Base-by-base conservation (phyloP, 768 basidiomycete species). In the Boletus tylopilopsis region DNA sequence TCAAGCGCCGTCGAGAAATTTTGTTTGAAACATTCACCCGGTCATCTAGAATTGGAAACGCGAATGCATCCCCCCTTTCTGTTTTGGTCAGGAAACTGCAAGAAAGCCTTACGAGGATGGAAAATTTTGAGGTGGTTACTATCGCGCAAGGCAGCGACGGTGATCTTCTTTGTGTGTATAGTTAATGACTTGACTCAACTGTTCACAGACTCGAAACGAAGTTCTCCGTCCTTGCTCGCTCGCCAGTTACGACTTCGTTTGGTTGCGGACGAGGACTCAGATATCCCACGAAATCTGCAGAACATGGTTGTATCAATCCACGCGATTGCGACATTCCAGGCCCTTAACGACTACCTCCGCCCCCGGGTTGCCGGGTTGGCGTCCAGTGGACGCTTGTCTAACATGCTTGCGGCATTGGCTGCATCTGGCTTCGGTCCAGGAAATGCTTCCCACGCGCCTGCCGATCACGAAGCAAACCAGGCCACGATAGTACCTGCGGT, bases 241-340 rank as follows among this genome's bases (percentile, higher is more conserved):
- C 84, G 94, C 22, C 94, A 95, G 59, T 72, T 99, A 38, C 87
- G 94, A 10, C 80, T 98, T 12, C 85, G 91, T 19, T 73, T 99
- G 15, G 78, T 90, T n/a, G 92, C 94, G 1, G 85, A 85, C 10
- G 92, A 96, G 45, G 90, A 89, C 29, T 82, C 88, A 0, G 93
- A 94, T 56, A 80, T 95, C 19, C 95, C 96, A 16, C 83, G 86
- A 47, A 86, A 80, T 62, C 72, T 90, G 29, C 87, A 87, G 61
- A 94, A 91, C 57, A 90, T 98, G 62, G 90, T 93, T 33, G 90
- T 98, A 19, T 97, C 94, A 7, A 98, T 98, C 53, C 95, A 98
- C 64, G 95, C 94, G 6, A 96, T 98, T 54, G 95, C 96, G 1
- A 97, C 94, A 1, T 93, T 98, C 79, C 93, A 96, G 66, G 94